Evolutionary conservation across 2,329 filamentous ascomycete species (phyloP).

Genomic region (Trichoderma sp.): DNA sequence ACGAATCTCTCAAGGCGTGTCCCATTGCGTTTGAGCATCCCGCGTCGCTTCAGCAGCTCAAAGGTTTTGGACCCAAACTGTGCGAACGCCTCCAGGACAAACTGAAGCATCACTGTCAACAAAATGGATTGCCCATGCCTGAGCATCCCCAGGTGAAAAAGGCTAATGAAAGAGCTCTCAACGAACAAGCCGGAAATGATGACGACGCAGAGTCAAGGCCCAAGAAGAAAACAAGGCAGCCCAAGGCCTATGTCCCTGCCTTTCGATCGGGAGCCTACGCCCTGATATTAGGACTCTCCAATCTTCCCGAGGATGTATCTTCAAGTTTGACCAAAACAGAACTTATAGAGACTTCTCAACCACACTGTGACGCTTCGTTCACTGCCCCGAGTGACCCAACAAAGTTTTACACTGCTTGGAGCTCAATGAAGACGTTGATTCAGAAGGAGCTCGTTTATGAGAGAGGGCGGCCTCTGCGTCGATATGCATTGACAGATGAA

Average conservation of each 20-base stretch:
- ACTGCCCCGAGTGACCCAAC: slow-evolving; percentile 63
- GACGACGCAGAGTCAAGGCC: slow-evolving; percentile 36
- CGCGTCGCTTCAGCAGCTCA: slow-evolving; percentile 68
- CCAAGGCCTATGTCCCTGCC: slow-evolving; percentile 68
- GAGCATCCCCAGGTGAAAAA: slow-evolving; percentile 49
- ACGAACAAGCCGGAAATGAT: slow-evolving; percentile 36
- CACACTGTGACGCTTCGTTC: slow-evolving; percentile 71
- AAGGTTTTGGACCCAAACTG: slow-evolving; percentile 69
- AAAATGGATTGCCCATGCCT: slow-evolving; percentile 68
- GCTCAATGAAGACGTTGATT: slow-evolving; percentile 72
- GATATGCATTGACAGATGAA: slow-evolving; percentile 71
- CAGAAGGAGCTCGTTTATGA: slow-evolving; percentile 73
- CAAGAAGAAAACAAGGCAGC: slow-evolving; percentile 57
- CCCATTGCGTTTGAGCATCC: slow-evolving; percentile 70
- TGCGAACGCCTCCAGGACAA: slow-evolving; percentile 65
- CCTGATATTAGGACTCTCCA: slow-evolving; percentile 64
- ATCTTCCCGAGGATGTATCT: slow-evolving; percentile 50
- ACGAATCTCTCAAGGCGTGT: slow-evolving; percentile 72
- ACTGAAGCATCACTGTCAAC: slow-evolving; percentile 58
- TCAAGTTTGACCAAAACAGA: slow-evolving; percentile 63
- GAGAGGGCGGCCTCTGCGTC: slow-evolving; percentile 63
- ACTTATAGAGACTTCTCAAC: slow-evolving; percentile 67
- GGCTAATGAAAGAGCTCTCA: slow-evolving; percentile 30
- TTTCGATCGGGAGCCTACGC: slow-evolving; percentile 74
- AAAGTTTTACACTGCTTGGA: slow-evolving; percentile 78